Evolutionary conservation across 306 rosid genomes (phyloP).

Genomic region (Trichosanthes truncata): DNA sequence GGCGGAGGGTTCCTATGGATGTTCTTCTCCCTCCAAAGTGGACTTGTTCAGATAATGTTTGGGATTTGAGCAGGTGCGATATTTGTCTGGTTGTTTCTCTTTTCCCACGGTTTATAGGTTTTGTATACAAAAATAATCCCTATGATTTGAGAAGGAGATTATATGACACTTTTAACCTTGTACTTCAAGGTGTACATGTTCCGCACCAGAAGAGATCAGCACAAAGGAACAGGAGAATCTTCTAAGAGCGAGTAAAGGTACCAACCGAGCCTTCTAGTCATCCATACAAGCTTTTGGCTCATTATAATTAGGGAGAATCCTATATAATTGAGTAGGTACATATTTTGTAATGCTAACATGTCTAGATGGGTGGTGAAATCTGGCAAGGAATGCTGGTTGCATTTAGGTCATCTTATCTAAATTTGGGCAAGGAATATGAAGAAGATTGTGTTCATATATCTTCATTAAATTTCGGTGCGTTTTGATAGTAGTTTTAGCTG

Average conservation of each 20-base stretch:
- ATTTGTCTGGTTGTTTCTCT: constrained; percentile 3
- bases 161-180: constrained; percentile 12
- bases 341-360: constrained; percentile 1
- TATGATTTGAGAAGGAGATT: constrained; percentile 13
- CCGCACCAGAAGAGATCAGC: constrained; percentile 55
- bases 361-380: background rate
- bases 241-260: constrained; percentile 60
- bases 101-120: background rate
- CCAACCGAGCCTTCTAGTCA: constrained; percentile 2
- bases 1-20: constrained; percentile 80
- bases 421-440: background rate
- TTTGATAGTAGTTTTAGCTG: background rate
- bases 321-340: background rate
- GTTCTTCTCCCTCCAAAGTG: constrained; percentile 94
- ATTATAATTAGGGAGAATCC: background rate
- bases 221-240: constrained; percentile 66
- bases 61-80: constrained; percentile 75
- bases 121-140: background rate
- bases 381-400: background rate
- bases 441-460: background rate
- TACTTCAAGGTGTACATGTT: constrained; percentile 50
- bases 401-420: background rate
- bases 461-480: background rate
- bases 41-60: constrained; percentile 72
- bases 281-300: background rate